Base-by-base conservation (phyloP, 1,284 basidiomycete species). In the Agaricales sp. region DNA sequence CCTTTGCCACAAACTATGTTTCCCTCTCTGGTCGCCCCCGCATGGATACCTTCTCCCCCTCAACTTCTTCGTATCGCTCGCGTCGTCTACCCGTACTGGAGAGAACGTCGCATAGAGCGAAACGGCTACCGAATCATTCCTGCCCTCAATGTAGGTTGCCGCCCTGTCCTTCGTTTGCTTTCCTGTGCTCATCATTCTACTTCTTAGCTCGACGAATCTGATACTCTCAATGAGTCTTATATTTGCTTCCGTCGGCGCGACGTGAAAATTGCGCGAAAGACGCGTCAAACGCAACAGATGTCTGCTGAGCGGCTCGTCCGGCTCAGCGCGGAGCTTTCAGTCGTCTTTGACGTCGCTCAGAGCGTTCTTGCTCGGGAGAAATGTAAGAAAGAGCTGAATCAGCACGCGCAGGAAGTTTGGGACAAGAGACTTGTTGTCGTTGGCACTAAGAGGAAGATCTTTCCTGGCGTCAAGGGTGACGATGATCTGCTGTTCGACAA, bases 201-300 rank as follows among this genome's bases (percentile, higher is more conserved):
- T 53, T 24, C 53, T 1, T 59, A 93, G 88, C 83, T 80, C 55
- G 93, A 99, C 64, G 95, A 98, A 68, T 78, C 87, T 30, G 95
- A 97, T 65, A 82, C 87, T 48, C 67, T 69, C 52, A 93, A 92
- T 52, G 93, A 98, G 61, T 96, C 96, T 0, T 99, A 98, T 57
- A 92, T 98, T 47, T 99, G 96, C 67, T 99, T 99, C 77, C 84
- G 96, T 38, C 79, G 95, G 49, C 84, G 94, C 52, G 95, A 99
- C 61, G 88, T 90, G 63, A 98, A 98, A 63, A 84, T 89, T 12
- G 80, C 92, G 20, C 84, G 95, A 52, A 98, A 99, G 70, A 99
- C 95, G 1, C 83, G 94, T 20, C 85, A 91, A 6, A 87, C 87
- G 1, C 92, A 96, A 60, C 82, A 83, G 14, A 85, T 87, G 1